Conservation (phyloP, 192 early-diverging fungal genomes). For the Haplosporangium gracile region DNA sequence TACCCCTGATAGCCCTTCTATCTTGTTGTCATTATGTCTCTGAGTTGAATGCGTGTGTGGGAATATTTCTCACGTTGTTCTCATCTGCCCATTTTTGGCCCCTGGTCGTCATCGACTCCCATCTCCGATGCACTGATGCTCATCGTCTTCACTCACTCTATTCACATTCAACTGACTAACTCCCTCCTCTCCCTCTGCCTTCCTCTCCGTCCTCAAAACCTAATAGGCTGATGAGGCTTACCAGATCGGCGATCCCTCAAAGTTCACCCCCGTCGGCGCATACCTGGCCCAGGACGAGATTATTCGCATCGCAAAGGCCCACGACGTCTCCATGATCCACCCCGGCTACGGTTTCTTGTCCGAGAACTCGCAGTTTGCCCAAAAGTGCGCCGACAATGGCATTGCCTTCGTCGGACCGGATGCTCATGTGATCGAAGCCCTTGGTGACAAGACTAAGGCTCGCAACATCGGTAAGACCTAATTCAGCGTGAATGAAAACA, state of each 20-base stretch:
- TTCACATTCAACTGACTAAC: not conserved
- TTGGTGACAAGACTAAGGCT: constrained; percentile 98
- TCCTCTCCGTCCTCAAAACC: not conserved
- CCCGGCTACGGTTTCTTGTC: constrained; percentile 98
- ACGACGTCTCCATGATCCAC: constrained; percentile 89
- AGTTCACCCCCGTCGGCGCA: constrained; percentile 92
- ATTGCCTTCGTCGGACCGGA: constrained; percentile 94
- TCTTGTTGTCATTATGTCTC: not conserved
- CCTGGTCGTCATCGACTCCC: not conserved
- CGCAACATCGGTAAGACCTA: constrained; percentile 74
- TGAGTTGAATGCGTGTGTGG: not conserved
- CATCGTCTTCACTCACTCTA: not conserved
- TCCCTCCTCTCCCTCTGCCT: not conserved
- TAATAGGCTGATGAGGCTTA: constrained; percentile 92
- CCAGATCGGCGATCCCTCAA: constrained; percentile 89
- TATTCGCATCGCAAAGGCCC: constrained; percentile 85
- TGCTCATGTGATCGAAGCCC: constrained; percentile 85
- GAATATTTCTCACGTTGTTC: not conserved
- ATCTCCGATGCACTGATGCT: not conserved
- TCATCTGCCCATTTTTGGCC: not conserved
- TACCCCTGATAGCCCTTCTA: not conserved
- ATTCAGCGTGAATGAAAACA: not conserved
- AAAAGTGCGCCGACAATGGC: constrained; percentile 88
- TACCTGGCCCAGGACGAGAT: constrained; percentile 97
- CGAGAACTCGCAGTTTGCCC: constrained; percentile 94